Evolutionary conservation across 164 flowering plant species (phyloP), one percentile per base, ranked within the genome.

Genomic region (Macadamia integrifolia): DNA sequence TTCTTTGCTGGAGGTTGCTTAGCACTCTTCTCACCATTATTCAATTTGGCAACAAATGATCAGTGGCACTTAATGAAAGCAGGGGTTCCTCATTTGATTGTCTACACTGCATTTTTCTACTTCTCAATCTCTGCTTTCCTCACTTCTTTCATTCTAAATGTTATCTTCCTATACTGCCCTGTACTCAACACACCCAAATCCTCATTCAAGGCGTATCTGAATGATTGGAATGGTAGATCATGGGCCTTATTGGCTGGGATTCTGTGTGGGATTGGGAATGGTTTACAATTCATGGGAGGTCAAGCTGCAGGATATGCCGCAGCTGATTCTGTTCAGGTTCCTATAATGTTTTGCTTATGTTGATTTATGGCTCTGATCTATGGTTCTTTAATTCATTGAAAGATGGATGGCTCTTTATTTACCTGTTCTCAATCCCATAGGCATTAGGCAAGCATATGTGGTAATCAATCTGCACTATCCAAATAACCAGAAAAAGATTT

Each of bases 271-370:
- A 83, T 85, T 63, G 88, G 88, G 7, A 85, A 86, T 32, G 86
- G 85, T 30, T 80, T 86, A n/a, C 88, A 86, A 49, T 85, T 85
- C 71, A 85, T 85, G 83, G 88, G 85, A 0, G 89, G 89, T 14
- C 84, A 85, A 62, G 87, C 89, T 43, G 89, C 89, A n/a, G 87
- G 89, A 13, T 83, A 85, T 71, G 89, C 89, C 11, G 89, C 89
- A 9, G 85, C 89, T 2, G 87, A 85, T 71, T 77, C 89, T 60
- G 87, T 85, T 61, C 85, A 84, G 86, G 88, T 84, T 58, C 57
- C 65, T 53, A 63, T 32, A 48, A 35, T 35, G 40, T 35, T 35
- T 35, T 35, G 23, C 40, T 2, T 35, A 35, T 35, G 40, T 35
- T 2, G 40, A 35, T 23, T 23, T 35, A 35, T 35, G 40, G 3